A percentile compares a stretch with the other conserved stretches of the same genome.
Evolutionary conservation across 2,329 filamentous ascomycete species (phyloP).

Genomic region (Daldinia sp.): DNA sequence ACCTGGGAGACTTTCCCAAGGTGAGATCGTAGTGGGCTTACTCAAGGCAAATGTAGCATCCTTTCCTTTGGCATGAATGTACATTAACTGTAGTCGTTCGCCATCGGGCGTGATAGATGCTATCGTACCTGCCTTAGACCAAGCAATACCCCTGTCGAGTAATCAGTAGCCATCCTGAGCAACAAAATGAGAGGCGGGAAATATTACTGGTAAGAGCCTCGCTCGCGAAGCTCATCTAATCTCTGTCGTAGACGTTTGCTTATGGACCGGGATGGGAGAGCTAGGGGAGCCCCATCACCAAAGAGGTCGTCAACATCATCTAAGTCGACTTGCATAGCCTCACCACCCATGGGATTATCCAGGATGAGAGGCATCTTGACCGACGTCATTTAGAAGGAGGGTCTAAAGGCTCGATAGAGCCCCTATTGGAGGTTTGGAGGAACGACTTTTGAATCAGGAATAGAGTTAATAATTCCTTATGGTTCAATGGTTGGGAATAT

Average conservation of each 20-base stretch:
- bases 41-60: slow-evolving; percentile 80
- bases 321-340: slow-evolving; percentile 59
- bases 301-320: slow-evolving; percentile 78
- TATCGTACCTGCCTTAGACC: slow-evolving; percentile 88
- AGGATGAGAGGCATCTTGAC: slow-evolving; percentile 61
- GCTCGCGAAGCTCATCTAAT: slow-evolving; percentile 77
- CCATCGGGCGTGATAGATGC: slow-evolving; percentile 81
- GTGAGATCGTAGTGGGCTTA: slow-evolving; percentile 70
- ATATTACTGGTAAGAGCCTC: slow-evolving; percentile 83
- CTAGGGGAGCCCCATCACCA: slow-evolving; percentile 70
- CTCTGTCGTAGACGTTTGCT: slow-evolving; percentile 75
- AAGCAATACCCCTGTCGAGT: slow-evolving; percentile 73
- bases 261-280: slow-evolving; percentile 59
- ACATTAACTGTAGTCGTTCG: slow-evolving; percentile 73
- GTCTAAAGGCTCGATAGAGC: background rate
- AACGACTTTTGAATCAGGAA: background rate
- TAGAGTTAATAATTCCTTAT: background rate
- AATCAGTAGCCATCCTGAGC: slow-evolving; percentile 29
- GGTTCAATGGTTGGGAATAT: background rate
- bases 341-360: slow-evolving; percentile 63
- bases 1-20: slow-evolving; percentile 68
- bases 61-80: slow-evolving; percentile 72
- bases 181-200: slow-evolving; percentile 36
- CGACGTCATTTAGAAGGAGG: slow-evolving; percentile 45
- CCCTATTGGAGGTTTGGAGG: background rate